A percentile compares a stretch with the other conserved stretches of the same genome.
Conservation (phyloP, 768 basidiomycete genomes). For the Suillus weaverae region DNA sequence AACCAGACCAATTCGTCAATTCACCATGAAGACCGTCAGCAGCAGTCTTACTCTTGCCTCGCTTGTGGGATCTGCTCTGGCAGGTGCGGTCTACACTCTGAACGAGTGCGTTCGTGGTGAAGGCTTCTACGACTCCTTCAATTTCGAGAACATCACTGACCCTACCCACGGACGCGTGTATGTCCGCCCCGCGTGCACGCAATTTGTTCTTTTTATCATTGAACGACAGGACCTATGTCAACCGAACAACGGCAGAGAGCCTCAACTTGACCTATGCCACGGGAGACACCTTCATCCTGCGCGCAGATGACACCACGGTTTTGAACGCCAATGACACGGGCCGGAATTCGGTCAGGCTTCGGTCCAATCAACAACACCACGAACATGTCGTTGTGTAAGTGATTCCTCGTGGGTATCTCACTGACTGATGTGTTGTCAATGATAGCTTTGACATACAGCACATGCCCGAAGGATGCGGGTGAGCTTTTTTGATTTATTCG, state of each 20-base stretch:
- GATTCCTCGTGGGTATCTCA: not conserved
- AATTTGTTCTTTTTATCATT: not conserved
- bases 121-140: slow-evolving; percentile 51
- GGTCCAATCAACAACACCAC: slow-evolving; percentile 21
- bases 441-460: slow-evolving; percentile 31
- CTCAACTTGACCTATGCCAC: slow-evolving; percentile 33
- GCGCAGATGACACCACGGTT: slow-evolving; percentile 28
- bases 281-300: slow-evolving; percentile 28
- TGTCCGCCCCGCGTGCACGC: slow-evolving; percentile 18
- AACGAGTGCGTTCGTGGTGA: slow-evolving; percentile 46
- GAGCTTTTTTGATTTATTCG: not conserved
- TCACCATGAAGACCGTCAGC: slow-evolving; percentile 18
- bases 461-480: slow-evolving; percentile 34
- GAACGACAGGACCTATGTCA: slow-evolving; percentile 26
- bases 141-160: slow-evolving; percentile 50
- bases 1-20: not conserved
- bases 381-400: slow-evolving; percentile 24
- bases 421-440: not conserved
- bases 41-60: slow-evolving; percentile 14
- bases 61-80: slow-evolving; percentile 14
- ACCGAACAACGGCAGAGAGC: slow-evolving; percentile 21
- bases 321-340: slow-evolving; percentile 24
- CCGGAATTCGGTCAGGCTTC: slow-evolving; percentile 31
- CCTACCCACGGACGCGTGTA: slow-evolving; percentile 72
- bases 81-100: slow-evolving; percentile 25